Percentiles rank a stretch among this genome's conserved stretches.
These are phyloP conservation scores for Aristolochia contorta DNA, from an alignment of 164 flowering plant species.

Conservation along the genomic window DNA sequence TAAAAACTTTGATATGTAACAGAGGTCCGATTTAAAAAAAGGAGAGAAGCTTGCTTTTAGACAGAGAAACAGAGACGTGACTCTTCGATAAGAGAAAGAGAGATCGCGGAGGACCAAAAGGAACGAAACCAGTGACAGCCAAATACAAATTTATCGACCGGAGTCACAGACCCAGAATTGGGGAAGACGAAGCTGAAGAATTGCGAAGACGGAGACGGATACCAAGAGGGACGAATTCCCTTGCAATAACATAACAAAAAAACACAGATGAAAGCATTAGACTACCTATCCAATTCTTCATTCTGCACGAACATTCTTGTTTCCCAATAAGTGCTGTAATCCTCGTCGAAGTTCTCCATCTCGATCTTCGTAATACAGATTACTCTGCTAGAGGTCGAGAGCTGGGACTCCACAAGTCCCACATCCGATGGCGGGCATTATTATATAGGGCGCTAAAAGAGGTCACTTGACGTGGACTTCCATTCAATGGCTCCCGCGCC, in stretches of 20 bases:
- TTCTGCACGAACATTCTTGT: slow-evolving; percentile 18
- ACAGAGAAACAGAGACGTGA: not conserved
- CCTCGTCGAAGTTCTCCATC: slow-evolving; percentile 13
- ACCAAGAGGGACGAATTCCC: not conserved
- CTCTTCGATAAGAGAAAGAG: not conserved
- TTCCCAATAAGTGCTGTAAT: slow-evolving; percentile 19
- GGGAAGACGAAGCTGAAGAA: not conserved
- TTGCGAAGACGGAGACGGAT: not conserved
- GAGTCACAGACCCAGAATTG: not conserved
- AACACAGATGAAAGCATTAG: not conserved
- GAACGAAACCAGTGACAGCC: not conserved
- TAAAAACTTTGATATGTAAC: not conserved
- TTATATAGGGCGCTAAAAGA: not conserved
- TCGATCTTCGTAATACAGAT: not conserved
- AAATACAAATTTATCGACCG: not conserved
- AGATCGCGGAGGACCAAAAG: not conserved
- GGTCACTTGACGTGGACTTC: no score
- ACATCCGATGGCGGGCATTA: no score
- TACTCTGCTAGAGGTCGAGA: not conserved
- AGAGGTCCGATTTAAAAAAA: not conserved
- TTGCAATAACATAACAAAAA: not conserved
- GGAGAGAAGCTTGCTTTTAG: not conserved
- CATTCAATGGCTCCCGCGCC: not conserved
- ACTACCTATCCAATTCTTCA: slow-evolving; percentile 21
- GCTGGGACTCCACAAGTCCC: not conserved